Conservation (phyloP, 352 stramenopile genomes). For the Globisporangium carolinianum region DNA sequence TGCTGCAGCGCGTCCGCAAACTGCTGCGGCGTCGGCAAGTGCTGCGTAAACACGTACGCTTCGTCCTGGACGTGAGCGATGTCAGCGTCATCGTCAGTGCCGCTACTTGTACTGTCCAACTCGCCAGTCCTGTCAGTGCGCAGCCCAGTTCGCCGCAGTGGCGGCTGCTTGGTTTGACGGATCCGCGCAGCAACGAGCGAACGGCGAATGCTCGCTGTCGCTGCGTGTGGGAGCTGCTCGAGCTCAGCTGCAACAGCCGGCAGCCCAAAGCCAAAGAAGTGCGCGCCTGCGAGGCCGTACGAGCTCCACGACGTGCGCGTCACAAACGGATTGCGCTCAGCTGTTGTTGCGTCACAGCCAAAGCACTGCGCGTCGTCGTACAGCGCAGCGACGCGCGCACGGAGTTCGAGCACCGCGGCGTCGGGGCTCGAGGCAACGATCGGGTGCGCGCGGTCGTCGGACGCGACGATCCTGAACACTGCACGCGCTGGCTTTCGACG, state of each 20-base stretch:
- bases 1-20: slow-evolving; percentile 79
- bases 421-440: slow-evolving; percentile 59
- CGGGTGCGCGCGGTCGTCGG: slow-evolving; percentile 53
- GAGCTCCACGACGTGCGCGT: slow-evolving; percentile 75
- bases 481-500: slow-evolving; percentile 17
- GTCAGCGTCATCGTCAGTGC: slow-evolving; percentile 12
- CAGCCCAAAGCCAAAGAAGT: slow-evolving; percentile 82
- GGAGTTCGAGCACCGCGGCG: slow-evolving; percentile 66
- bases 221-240: slow-evolving; percentile 63
- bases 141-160: neutral
- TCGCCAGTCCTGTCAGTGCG: no score
- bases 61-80: slow-evolving; percentile 23
- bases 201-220: slow-evolving; percentile 59
- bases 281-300: slow-evolving; percentile 62
- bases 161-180: no score
- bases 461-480: slow-evolving; percentile 76
- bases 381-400: slow-evolving; percentile 60
- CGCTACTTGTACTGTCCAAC: no score
- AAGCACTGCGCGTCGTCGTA: slow-evolving; percentile 60
- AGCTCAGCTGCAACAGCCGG: slow-evolving; percentile 59
- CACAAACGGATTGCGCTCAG: slow-evolving; percentile 61
- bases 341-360: slow-evolving; percentile 2
- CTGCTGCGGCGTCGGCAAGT: slow-evolving; percentile 54
- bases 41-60: slow-evolving; percentile 85
- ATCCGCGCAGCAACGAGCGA: slow-evolving; percentile 15